Evolutionary conservation across 305 asterid genomes (phyloP).

Genomic region (Salvia sclarea): DNA sequence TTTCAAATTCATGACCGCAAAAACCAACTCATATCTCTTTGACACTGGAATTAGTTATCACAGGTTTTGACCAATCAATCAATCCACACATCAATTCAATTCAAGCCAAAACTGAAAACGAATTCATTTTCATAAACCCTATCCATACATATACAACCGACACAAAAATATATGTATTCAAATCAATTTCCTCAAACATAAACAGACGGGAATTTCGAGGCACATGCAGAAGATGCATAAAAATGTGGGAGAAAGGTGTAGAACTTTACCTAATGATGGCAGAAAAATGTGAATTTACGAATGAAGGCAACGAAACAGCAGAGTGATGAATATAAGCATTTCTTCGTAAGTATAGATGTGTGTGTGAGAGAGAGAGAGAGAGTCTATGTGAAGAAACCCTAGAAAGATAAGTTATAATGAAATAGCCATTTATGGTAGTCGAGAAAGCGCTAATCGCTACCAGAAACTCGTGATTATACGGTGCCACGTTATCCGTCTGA

Average conservation of each 20-base stretch:
- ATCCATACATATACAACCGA: neutral
- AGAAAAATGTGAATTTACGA: slow-evolving; percentile 3
- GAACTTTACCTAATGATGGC: slow-evolving; percentile 27
- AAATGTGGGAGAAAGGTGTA: neutral
- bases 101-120: neutral
- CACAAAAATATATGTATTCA: neutral
- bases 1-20: neutral
- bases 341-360: neutral
- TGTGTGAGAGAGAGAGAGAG: neutral
- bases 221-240: neutral
- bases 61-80: neutral
- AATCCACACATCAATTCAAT: neutral
- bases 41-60: slow-evolving; percentile 12
- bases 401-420: slow-evolving; percentile 25
- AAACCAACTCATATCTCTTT: neutral
- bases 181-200: slow-evolving; percentile 5
- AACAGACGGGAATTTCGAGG: neutral
- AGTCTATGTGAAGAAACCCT: slow-evolving; percentile 32
- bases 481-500: slow-evolving; percentile 25
- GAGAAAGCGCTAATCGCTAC: slow-evolving; percentile 3
- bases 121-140: slow-evolving; percentile 4
- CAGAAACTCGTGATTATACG: neutral
- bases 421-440: neutral
- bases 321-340: slow-evolving; percentile 5
- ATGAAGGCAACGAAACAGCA: slow-evolving; percentile 20